Conservation (phyloP, 2,329 filamentous ascomycete species). For the Colletotrichum trifolii region DNA sequence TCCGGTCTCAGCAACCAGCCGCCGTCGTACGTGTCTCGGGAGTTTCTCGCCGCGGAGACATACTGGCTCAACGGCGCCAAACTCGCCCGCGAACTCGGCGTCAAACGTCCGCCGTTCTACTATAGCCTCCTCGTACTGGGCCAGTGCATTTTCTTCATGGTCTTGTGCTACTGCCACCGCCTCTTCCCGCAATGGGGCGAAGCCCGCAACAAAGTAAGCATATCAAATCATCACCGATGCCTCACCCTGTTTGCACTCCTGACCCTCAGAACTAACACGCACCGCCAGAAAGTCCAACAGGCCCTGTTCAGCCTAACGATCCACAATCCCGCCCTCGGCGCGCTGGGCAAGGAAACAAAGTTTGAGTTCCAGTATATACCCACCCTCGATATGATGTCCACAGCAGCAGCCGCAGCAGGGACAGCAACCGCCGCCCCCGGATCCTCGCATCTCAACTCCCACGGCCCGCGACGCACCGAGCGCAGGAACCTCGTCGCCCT, state of each 20-base stretch:
- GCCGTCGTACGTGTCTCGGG: constrained; percentile 72
- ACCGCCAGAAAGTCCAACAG: constrained; percentile 41
- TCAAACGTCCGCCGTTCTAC: constrained; percentile 66
- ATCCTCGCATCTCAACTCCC: background rate
- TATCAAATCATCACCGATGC: background rate
- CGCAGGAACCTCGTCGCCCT: constrained; percentile 56
- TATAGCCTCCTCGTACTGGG: constrained; percentile 70
- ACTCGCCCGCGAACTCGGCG: constrained; percentile 68
- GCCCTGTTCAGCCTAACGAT: constrained; percentile 67
- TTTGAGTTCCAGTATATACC: constrained; percentile 81
- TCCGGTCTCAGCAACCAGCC: constrained; percentile 72
- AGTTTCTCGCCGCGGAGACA: constrained; percentile 75
- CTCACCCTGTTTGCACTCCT: too few species aligned
- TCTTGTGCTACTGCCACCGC: constrained; percentile 59
- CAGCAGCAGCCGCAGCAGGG: constrained; percentile 35
- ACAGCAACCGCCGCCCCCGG: constrained; percentile 40
- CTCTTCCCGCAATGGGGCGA: constrained; percentile 52
- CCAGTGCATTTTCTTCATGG: constrained; percentile 75
- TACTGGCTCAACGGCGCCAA: constrained; percentile 77
- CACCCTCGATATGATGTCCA: constrained; percentile 50
- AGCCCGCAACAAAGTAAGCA: constrained; percentile 44
- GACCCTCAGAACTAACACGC: constrained; percentile 10
- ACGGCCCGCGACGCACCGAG: constrained; percentile 45
- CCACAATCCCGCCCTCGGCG: constrained; percentile 67
- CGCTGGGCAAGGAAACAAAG: constrained; percentile 69